Base-by-base conservation (phyloP, 495 filamentous ascomycete species). In the Xylaria sp. region DNA sequence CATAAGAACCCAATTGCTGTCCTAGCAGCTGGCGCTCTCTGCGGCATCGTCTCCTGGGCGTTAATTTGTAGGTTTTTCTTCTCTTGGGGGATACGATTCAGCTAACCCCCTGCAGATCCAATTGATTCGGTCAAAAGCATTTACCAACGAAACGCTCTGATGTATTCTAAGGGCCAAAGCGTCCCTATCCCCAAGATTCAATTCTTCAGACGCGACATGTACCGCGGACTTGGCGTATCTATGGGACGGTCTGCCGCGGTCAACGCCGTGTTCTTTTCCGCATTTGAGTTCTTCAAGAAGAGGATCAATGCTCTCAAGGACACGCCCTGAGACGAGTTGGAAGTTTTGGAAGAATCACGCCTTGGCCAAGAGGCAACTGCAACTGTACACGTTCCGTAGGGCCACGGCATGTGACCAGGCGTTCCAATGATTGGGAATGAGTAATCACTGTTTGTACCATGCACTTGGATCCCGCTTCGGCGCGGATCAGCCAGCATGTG, bases 91-190 rank as follows among this genome's bases (percentile, higher is more conserved):
- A 33, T 43, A 43, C 65, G 37, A 70, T 24, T 46, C 72, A 69
- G 74, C 63, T 69, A 88, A 90, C 88, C 55, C 86, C 33, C 48
- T 15, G 35, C 67, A 86, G 84, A 95, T 79, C 93, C 93, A 12
- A 90, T 96, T 74, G 93, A 96, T 79, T 92, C 92, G 8, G 92
- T 91, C 11, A 96, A 96, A 80, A 91, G 88, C 72, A 90, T 92
- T 68, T 96, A 94, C 79, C 93, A 96, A 77, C 87, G 92, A 26
- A 93, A 94, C 73, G 90, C 92, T 57, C 84, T 96, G 41, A 90
- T 91, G 67, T 89, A 89, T 75, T 84, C 87, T 35, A 83, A 83
- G 63, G 88, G 87, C 21, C 86, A 89, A 50, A 86, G 85, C 67
- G 85, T 87, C 24, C 83, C 83, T 35, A 82, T 83, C 53, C 89